A percentile compares a stretch with the other conserved stretches of the same genome.
These are phyloP conservation scores for Gynostemma pentaphyllum DNA, from an alignment of 306 rosid genomes.

Conservation along the genomic window DNA sequence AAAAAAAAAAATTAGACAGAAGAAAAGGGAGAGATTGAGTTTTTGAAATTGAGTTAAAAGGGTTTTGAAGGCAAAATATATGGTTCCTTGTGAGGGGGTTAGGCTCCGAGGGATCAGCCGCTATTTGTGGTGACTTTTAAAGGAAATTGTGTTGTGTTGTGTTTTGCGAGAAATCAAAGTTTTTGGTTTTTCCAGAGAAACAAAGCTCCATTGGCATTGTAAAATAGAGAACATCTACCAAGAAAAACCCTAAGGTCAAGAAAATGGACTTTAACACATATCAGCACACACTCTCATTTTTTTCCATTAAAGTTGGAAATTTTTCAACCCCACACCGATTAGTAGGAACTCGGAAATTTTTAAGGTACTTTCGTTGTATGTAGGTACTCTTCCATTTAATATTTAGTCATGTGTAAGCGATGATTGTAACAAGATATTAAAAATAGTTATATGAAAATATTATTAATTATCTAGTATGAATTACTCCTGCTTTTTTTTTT, in stretches of 20 bases:
- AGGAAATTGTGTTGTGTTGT: conserved; percentile 35
- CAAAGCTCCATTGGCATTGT: no score
- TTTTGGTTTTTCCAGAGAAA: not conserved
- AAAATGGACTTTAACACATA: not conserved
- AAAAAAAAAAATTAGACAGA: not conserved
- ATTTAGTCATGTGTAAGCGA: no score
- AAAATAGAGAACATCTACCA: not conserved
- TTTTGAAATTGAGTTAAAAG: not conserved
- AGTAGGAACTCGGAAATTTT: no score
- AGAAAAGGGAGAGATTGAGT: not conserved
- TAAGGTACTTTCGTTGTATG: no score
- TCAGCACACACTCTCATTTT: not conserved
- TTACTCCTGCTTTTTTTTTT: no score
- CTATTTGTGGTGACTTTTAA: conserved; percentile 67
- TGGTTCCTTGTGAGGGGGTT: conserved; percentile 71
- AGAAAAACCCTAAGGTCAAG: conserved; percentile 13
- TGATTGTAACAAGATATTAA: no score
- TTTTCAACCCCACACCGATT: no score
- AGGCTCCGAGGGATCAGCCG: conserved; percentile 93
- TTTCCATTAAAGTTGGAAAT: not conserved
- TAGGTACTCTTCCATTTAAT: no score
- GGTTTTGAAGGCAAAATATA: conserved; percentile 45
- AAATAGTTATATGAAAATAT: no score
- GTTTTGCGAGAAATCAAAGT: conserved; percentile 38
- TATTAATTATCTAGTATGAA: no score